Conservation (phyloP, 768 basidiomycete species). For the Boletus sp. region DNA sequence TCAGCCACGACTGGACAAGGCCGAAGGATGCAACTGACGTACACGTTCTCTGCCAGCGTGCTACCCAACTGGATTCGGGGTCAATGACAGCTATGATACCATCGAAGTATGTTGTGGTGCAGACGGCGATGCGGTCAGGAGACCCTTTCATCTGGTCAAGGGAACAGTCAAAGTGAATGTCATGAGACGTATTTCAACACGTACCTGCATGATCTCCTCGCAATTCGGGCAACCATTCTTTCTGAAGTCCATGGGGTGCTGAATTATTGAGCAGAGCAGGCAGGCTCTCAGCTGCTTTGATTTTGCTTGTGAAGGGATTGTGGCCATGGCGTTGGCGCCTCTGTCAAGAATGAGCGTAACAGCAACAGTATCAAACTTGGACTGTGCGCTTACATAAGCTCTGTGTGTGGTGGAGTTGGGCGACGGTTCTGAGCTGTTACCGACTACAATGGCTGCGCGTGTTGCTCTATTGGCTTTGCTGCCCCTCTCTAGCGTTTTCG, state of each 20-base stretch:
- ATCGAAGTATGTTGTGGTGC: conserved; percentile 91
- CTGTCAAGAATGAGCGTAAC: neutral
- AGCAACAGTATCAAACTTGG: neutral
- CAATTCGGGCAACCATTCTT: conserved; percentile 94
- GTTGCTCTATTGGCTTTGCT: conserved; percentile 44
- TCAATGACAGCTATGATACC: conserved; percentile 86
- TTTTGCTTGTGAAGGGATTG: conserved; percentile 57
- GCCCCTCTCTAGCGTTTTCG: conserved; percentile 40
- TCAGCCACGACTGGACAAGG: conserved; percentile 2
- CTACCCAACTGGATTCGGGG: conserved; percentile 91
- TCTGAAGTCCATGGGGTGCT: conserved; percentile 78
- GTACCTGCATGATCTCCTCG: conserved; percentile 89
- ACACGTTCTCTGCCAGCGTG: conserved; percentile 95
- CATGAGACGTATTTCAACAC: conserved; percentile 16
- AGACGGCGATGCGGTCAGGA: conserved; percentile 74
- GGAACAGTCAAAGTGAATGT: neutral
- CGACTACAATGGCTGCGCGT: conserved; percentile 41
- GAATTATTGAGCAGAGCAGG: conserved; percentile 89
- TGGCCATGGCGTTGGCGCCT: conserved; percentile 29
- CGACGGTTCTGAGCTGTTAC: neutral
- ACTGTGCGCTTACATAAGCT: conserved; percentile 18
- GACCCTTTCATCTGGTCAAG: conserved; percentile 76
- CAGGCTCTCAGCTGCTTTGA: conserved; percentile 85
- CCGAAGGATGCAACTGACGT: conserved; percentile 28
- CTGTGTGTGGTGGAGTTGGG: neutral